Base-by-base conservation (phyloP, 495 filamentous ascomycete genomes). In the Penicillium pancosmium region DNA sequence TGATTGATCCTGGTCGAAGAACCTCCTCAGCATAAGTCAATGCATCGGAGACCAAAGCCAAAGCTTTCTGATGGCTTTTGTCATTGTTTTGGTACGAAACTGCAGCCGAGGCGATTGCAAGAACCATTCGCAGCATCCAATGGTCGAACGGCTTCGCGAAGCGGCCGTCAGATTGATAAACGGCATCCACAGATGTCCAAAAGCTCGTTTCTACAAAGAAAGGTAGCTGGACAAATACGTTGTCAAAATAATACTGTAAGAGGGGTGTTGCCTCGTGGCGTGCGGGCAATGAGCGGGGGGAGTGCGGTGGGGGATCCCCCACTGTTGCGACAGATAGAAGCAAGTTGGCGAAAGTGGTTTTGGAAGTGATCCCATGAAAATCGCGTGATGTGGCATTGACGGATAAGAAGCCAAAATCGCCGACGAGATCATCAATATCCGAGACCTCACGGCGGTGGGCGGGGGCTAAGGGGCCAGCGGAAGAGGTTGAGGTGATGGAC, bases 371-470 rank as follows among this genome's bases (percentile, higher is more conserved):
- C 9, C 91, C 90, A 69, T 93, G 87, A 64, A 96, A 98, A 71
- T 96, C 93, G 55, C 91, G 82, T 5, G 93, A 92, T 3, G 91
- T 94, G 27, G 93, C 91, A 77, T 94, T 96, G 65, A 98, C 87
- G 7, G 92, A 89, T 86, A 93, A 74, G 65, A 86, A 91, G 52
- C 90, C 90, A 74, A 93, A 89, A 66, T 92, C 90, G 4, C 89
- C 89, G 34, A 93, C 88, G 12, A 93, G 76, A 31, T 89, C 83
- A 69, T 93, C 88, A 52, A 92, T 87, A 71, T 92, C 88, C 3
- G 86, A 86, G 38, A 88, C 86, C 68, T 92, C 90, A 48, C 73
- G 77, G 25, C 69, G 69, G 59, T 80, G 77, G 7, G 69, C 70
- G 7, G 69, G 57, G 11, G 67, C 64, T 18, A 72, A 61, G n/a